Base-by-base conservation (phyloP, 192 early-diverging fungal species). In the Backusella circina region DNA sequence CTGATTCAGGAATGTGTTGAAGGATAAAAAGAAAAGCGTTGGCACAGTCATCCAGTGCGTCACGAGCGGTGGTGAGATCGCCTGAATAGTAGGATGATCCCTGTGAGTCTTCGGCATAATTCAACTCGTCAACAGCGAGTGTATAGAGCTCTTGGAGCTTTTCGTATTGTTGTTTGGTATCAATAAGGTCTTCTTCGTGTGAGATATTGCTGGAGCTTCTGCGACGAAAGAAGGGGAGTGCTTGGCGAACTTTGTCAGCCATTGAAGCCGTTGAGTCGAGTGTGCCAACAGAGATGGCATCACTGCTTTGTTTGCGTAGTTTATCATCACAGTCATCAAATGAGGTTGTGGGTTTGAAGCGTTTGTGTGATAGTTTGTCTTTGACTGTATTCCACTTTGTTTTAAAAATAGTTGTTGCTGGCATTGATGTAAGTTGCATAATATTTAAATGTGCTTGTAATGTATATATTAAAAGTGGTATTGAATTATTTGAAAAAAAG, bases 1-100 rank as follows among this genome's bases (percentile, higher is more conserved):
- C 33, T 41, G 69, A 41, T 30, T 70, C 69, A 5, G 18, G 38
- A 1, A 38, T 32, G 16, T 70, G 69, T 26, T n/a, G 37, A 47
- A 70, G 28, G 13, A 70, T 18, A 8, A 39, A 41, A 2, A 70
- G 33, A 61, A 65, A 73, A 15, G 61, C 57, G 15, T 73, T 65
- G 21, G 35, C 35, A 15, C 72, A 73, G 31, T 65, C 36, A 73
- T 73, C 72, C 1, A 73, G 16, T 31, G 72, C 72, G 36, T 73
- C 72, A 31, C 36, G 30, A 26, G 72, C 72, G 5, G 72, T 26
- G 9, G 26, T 35, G 7, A 73, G 54, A 73, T 73, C 72, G 23
- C 72, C 72, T 38, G 51, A 37, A 35, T 73, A 73, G 38, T 73
- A 73, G 0, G 54, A 30, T 65, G 72, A 73, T 41, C 72, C 72